phyloP scores from a whole-genome alignment of 2,329 filamentous ascomycete genomes.

The Colletotrichum sp. region DNA sequence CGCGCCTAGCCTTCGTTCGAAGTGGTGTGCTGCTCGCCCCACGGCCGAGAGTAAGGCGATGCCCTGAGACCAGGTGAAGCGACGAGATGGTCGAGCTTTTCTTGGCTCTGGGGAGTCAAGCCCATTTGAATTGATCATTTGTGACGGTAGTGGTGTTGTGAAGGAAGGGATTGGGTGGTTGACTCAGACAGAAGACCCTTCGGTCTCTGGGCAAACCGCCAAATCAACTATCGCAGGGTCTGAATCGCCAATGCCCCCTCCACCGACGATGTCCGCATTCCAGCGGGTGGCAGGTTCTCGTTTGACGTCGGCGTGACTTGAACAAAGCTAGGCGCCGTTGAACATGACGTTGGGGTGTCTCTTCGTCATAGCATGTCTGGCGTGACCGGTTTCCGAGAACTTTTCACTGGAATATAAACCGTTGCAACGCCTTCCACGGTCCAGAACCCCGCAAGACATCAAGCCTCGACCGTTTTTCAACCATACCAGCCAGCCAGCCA shows the following conservation, averaged over 20 bases:
- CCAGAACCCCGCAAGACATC: not conserved
- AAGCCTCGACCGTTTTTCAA: not conserved
- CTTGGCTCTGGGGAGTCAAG: not conserved
- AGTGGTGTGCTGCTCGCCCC: not conserved
- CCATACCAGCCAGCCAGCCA: not conserved
- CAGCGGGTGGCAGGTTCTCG: slow-evolving; percentile 3
- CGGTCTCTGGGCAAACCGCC: not conserved
- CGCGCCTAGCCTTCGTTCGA: not conserved
- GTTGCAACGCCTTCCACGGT: not conserved
- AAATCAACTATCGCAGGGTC: slow-evolving; percentile 7
- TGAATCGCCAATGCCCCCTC: not conserved
- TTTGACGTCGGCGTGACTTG: not conserved
- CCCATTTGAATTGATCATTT: not conserved
- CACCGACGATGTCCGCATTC: not conserved
- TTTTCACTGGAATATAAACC: not conserved
- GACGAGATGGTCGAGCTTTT: not conserved
- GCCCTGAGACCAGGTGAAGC: not conserved
- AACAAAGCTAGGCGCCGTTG: not conserved
- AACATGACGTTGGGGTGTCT: not conserved
- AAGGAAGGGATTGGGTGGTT: slow-evolving; percentile 5
- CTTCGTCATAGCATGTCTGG: slow-evolving; percentile 2
- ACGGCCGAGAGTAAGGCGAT: not conserved
- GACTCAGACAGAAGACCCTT: slow-evolving; percentile 10
- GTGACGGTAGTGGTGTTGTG: not conserved
- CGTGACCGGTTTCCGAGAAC: not conserved